Conservation (phyloP, 768 basidiomycete genomes). For the Tephrocybe sp. region DNA sequence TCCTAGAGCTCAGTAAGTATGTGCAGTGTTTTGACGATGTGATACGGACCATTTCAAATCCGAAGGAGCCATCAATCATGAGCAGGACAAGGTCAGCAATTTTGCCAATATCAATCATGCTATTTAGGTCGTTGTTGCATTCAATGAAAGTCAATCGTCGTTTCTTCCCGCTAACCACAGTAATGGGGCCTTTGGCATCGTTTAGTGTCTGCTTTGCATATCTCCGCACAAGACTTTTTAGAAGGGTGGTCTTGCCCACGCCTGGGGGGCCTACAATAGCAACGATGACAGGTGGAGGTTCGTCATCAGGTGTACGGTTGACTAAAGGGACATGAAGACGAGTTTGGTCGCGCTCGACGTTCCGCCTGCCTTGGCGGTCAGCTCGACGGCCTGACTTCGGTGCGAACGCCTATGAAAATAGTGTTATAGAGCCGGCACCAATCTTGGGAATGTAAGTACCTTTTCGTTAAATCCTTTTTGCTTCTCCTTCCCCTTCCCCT, state of each 20-base stretch:
- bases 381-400: conserved; percentile 89
- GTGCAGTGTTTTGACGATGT: neutral
- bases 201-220: conserved; percentile 93
- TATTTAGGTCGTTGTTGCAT: conserved; percentile 96
- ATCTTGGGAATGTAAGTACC: conserved; percentile 38
- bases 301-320: conserved; percentile 88
- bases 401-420: conserved; percentile 74
- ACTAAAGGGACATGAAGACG: conserved; percentile 95
- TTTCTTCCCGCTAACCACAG: conserved; percentile 92
- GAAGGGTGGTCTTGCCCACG: conserved; percentile 93
- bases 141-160: conserved; percentile 94
- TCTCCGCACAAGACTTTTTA: conserved; percentile 87
- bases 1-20: conserved; percentile 52
- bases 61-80: conserved; percentile 97
- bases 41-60: conserved; percentile 91
- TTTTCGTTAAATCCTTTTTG: conserved; percentile 89
- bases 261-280: conserved; percentile 96
- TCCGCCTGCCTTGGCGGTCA: conserved; percentile 85
- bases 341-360: conserved; percentile 91
- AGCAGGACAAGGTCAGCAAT: conserved; percentile 94
- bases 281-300: conserved; percentile 91
- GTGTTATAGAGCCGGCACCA: neutral
- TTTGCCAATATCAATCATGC: conserved; percentile 98
- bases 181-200: conserved; percentile 91
- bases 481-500: conserved; percentile 67